phyloP scores from a whole-genome alignment of 208 protist genomes.

The Blechomonas ayalai region DNA sequence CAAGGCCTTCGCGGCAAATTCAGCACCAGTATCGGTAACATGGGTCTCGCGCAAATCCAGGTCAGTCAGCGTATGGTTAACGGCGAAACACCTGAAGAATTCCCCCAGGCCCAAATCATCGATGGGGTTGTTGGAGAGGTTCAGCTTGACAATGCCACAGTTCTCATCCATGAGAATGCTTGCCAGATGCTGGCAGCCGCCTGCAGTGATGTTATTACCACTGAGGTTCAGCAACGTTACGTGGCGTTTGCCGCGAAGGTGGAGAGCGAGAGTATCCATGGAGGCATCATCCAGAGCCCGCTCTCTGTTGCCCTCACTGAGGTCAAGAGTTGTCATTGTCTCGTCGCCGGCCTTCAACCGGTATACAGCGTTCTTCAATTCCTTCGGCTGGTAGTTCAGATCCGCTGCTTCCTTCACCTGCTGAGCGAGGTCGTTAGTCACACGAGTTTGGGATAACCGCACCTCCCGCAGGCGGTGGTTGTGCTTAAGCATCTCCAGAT shows the following conservation, averaged over 20 bases:
- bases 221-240: slow-evolving; percentile 43
- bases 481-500: slow-evolving; percentile 46
- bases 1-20: slow-evolving; percentile 21
- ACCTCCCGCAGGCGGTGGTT: slow-evolving; percentile 49
- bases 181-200: slow-evolving; percentile 44
- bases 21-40: slow-evolving; percentile 38
- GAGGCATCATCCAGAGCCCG: slow-evolving; percentile 53
- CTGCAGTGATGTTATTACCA: slow-evolving; percentile 49
- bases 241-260: slow-evolving; percentile 25
- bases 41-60: slow-evolving; percentile 42
- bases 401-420: slow-evolving; percentile 48
- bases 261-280: slow-evolving; percentile 45
- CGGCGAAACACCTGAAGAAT: slow-evolving; percentile 43
- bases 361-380: slow-evolving; percentile 58
- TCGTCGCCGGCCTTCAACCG: slow-evolving; percentile 43
- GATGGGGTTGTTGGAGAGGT: slow-evolving; percentile 56
- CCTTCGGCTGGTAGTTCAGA: slow-evolving; percentile 60
- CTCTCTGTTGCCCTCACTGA: slow-evolving; percentile 25
- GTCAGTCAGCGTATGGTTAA: slow-evolving; percentile 32
- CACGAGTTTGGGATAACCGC: slow-evolving; percentile 43
- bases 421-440: slow-evolving; percentile 18
- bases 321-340: slow-evolving; percentile 35
- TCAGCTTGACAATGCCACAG: slow-evolving; percentile 34
- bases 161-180: slow-evolving; percentile 23
- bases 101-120: slow-evolving; percentile 40